Evolutionary conservation across 148 eudicot species (phyloP), one percentile per base, ranked within the genome.

Genomic region (Rhododendron simsii): DNA sequence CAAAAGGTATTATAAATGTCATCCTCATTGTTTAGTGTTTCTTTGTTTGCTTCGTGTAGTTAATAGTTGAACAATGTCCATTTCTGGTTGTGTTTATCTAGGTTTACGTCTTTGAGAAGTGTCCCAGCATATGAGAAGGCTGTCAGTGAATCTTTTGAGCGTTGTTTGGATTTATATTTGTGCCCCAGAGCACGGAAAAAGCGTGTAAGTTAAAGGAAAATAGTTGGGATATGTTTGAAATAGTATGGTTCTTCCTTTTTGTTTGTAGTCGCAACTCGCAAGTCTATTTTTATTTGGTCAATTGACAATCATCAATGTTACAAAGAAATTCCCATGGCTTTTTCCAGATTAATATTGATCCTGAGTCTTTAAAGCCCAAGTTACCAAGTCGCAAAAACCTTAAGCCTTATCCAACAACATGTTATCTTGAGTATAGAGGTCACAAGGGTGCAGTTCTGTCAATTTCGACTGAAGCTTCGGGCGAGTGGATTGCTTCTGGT

Each of bases 401-500:
- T 86, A 93, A 87, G 85, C 99, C 99, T 23, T 97, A 91, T 87
- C 99, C 99, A 50, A 92, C 90, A 12, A 91, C 91, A 50, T 95
- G 98, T 91, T 95, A 93, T 86, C 91, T 95, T 2, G 98, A 97
- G 91, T 94, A 93, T 87, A 95, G 86, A 89, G 99, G 99, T 88
- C 99, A 97, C 91, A 88, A 69, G 82, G 96, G 89, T 81, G 95
- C 99, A 53, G 98, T 97, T 75, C 84, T 87, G 80, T 94, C 98
- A 71, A 95, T 97, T 87, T 93, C 95, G 26, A 91, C 95, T 2
- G 98, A 97, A 44, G 26, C 92, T 86, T 93, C 98, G 6, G 99
- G 98, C 53, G 95, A 95, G 88, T 95, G 96, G 95, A 90, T 97
- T 89, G 99, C 99, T 90, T 97, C 99, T 87, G 99, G 99, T 97